phyloP scores from a whole-genome alignment of 1,139 yeast species.

The Scheffersomyces parashehatae region DNA sequence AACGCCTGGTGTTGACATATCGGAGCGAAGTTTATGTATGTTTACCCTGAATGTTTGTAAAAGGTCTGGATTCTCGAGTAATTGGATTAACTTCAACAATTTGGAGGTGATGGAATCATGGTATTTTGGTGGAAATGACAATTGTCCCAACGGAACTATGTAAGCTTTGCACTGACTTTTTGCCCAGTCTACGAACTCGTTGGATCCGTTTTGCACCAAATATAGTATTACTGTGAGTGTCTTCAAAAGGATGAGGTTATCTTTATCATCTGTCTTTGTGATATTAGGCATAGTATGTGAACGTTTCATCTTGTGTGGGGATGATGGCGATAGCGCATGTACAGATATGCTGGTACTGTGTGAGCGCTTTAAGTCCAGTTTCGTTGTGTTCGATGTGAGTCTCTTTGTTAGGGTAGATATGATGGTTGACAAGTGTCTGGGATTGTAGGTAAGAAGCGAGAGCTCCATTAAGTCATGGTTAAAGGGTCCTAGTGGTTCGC shows the following conservation, averaged over 20 bases:
- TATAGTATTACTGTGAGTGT: conserved; percentile 37
- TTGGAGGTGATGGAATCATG: conserved; percentile 29
- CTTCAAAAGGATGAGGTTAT: conserved; percentile 28
- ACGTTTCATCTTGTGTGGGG: not conserved
- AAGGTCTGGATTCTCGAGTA: conserved; percentile 28
- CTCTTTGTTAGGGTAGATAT: conserved; percentile 15
- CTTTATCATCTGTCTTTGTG: conserved; percentile 3
- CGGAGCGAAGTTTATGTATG: conserved; percentile 39
- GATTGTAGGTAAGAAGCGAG: conserved; percentile 27
- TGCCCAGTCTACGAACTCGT: conserved; percentile 33
- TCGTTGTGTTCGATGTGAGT: conserved; percentile 3
- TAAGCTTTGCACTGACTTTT: conserved; percentile 10
- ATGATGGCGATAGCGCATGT: not conserved
- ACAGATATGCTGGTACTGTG: not conserved
- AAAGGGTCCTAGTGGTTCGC: conserved; percentile 42
- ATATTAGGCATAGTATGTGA: not conserved
- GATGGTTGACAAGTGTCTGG: conserved; percentile 16
- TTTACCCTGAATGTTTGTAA: conserved; percentile 34
- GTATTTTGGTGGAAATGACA: conserved; percentile 8
- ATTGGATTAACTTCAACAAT: conserved; percentile 24
- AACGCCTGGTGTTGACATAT: conserved; percentile 40
- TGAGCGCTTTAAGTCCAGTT: not conserved
- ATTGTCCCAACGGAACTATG: conserved; percentile 10
- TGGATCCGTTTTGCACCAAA: conserved; percentile 41
- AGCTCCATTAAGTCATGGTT: conserved; percentile 38